Conservation (phyloP, 2,329 filamentous ascomycete genomes). For the Escovopsis weberi region DNA sequence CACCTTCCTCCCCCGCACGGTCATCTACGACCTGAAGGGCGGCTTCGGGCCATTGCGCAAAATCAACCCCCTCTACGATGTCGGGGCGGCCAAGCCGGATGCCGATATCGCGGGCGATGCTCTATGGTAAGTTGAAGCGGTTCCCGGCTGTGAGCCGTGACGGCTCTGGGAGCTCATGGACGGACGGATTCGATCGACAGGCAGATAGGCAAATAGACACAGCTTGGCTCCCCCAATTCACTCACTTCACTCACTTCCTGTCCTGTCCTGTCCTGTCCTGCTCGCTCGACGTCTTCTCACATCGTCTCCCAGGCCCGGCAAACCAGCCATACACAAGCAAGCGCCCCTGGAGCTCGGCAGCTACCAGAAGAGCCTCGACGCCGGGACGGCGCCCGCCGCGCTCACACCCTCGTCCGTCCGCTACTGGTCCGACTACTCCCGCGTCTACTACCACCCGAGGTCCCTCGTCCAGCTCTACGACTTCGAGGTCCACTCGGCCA, state of each 20-base stretch:
- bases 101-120: slow-evolving; percentile 15
- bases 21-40: slow-evolving; percentile 92
- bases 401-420: slow-evolving; percentile 60
- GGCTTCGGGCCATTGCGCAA: slow-evolving; percentile 80
- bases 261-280: too few species aligned
- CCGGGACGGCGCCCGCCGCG: slow-evolving; percentile 49
- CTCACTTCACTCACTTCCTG: neutral
- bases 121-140: slow-evolving; percentile 18
- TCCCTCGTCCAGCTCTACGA: slow-evolving; percentile 80
- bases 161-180: too few species aligned
- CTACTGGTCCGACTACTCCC: slow-evolving; percentile 94
- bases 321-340: slow-evolving; percentile 53
- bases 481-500: slow-evolving; percentile 65
- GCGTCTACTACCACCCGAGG: slow-evolving; percentile 80
- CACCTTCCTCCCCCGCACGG: slow-evolving; percentile 78
- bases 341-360: slow-evolving; percentile 51
- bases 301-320: slow-evolving; percentile 40
- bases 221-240: too few species aligned
- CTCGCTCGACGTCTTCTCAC: neutral
- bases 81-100: slow-evolving; percentile 13
- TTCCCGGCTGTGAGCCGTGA: too few species aligned
- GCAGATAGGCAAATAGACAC: neutral
- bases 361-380: slow-evolving; percentile 70
- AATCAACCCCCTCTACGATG: slow-evolving; percentile 76
- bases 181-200: too few species aligned